Evolutionary conservation across 148 eudicot genomes (phyloP).

Genomic region (Dysphania ambrosioides): DNA sequence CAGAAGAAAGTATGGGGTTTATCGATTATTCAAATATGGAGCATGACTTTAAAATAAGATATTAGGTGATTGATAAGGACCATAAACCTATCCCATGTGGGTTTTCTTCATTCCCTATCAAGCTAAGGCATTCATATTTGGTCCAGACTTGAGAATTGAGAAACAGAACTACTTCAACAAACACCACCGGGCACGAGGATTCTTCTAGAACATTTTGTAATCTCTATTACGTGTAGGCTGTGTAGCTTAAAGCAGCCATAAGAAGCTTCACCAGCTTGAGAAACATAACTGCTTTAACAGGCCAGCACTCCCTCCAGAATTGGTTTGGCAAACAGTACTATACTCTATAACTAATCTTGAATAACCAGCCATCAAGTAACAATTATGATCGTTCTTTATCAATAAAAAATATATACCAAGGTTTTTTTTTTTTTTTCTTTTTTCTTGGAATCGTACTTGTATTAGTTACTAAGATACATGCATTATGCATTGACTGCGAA

Average conservation of each 20-base stretch:
- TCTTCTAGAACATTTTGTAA: background rate
- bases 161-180: background rate
- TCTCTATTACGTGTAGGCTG: too few species aligned
- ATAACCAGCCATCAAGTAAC: too few species aligned
- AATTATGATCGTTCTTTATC: too few species aligned
- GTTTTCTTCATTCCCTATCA: slow-evolving; percentile 12
- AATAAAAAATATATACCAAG: too few species aligned
- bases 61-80: slow-evolving; percentile 14
- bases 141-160: background rate
- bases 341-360: background rate
- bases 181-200: background rate
- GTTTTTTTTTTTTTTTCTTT: too few species aligned
- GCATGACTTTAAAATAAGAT: too few species aligned
- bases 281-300: too few species aligned
- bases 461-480: too few species aligned
- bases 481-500: too few species aligned
- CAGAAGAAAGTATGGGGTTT: background rate
- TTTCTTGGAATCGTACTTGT: too few species aligned
- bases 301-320: background rate
- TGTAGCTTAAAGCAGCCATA: background rate
- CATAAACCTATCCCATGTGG: slow-evolving; percentile 1
- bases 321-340: background rate
- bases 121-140: background rate
- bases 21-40: background rate
- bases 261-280: background rate